Evolutionary conservation across 176 grass and related monocot genomes (phyloP).

Genomic region (Urochloa ruziziensis): DNA sequence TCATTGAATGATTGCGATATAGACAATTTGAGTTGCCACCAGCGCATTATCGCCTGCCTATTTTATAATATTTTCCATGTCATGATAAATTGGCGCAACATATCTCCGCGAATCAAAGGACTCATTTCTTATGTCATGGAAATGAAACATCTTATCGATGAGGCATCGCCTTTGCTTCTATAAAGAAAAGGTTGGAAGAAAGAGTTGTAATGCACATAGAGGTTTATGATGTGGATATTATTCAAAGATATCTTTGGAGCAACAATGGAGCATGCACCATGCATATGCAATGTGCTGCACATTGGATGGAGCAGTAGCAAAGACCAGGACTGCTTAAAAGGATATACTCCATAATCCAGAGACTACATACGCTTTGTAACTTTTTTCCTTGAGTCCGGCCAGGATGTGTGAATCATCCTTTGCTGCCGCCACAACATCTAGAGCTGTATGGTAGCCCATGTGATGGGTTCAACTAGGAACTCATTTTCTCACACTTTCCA

Average conservation of each 20-base stretch:
- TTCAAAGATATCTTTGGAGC: slow-evolving; percentile 40
- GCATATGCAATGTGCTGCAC: slow-evolving; percentile 43
- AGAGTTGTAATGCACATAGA: slow-evolving; percentile 30
- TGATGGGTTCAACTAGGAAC: background rate
- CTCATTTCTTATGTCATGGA: background rate
- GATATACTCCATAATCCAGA: slow-evolving; percentile 41
- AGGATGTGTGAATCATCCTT: slow-evolving; percentile 30
- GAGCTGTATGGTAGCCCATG: background rate
- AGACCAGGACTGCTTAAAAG: slow-evolving; percentile 34
- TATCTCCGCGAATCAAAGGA: too few relatives aligned
- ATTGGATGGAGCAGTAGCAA: slow-evolving; percentile 40
- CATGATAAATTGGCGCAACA: too few relatives aligned
- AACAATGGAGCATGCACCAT: slow-evolving; percentile 18
- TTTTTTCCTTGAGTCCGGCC: background rate
- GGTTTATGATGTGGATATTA: slow-evolving; percentile 15
- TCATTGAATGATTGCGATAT: background rate
- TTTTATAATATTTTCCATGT: too few relatives aligned
- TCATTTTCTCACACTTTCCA: slow-evolving; percentile 19
- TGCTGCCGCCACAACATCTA: slow-evolving; percentile 28
- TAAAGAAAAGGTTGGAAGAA: background rate
- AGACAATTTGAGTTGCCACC: too few relatives aligned
- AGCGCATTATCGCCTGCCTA: too few relatives aligned
- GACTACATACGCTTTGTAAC: background rate
- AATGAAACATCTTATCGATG: background rate
- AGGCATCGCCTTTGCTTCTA: background rate